Evolutionary conservation across 2,329 filamentous ascomycete genomes (phyloP), one percentile per base, ranked within the genome.

Genomic region (Fusarium sacchari): DNA sequence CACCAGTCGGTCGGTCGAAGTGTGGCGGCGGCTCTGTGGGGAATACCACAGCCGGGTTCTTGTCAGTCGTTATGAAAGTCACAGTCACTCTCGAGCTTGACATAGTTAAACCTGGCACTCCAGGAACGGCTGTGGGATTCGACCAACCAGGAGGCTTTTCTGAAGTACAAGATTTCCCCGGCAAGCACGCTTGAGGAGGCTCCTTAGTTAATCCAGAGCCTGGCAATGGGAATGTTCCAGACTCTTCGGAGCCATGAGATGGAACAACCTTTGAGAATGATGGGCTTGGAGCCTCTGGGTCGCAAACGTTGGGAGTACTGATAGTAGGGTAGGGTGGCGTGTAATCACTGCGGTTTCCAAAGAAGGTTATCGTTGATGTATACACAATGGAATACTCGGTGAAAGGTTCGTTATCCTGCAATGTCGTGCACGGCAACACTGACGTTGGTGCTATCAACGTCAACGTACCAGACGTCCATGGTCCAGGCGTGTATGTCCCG

Each of bases 21-120:
- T 79, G 72, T 1, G 86, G 85, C 10, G 81, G 79, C 9, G 77
- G 67, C 22, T 83, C 78, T 6, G 83, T 80, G 2, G 84, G 76
- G 67, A 82, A 81, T 6, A 88, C 82, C 22, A 88, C 85, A 14
- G 85, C 83, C 1, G 88, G 87, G 62, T 89, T 89, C 76, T 88
- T 89, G 76, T 88, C 87, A 7, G 87, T 88, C 5, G 86, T 88
- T 57, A 86, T 76, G 52, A 88, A 84, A 7, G 84, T 86, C 52
- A 86, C 73, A 11, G 83, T 84, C 32, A 74, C 28, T 55, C 73
- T 66, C 53, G 60, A 60, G 40, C 53, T 60, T 32, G 65, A 72
- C 52, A 59, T 61, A 17, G 61, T 76, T 60, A 34, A 44, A 24
- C n/a, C 57, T 62, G 67, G 66, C n/a, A 44, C 59, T 40, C 49